Conservation (phyloP, 352 stramenopile species). For the Pythium brassicae region DNA sequence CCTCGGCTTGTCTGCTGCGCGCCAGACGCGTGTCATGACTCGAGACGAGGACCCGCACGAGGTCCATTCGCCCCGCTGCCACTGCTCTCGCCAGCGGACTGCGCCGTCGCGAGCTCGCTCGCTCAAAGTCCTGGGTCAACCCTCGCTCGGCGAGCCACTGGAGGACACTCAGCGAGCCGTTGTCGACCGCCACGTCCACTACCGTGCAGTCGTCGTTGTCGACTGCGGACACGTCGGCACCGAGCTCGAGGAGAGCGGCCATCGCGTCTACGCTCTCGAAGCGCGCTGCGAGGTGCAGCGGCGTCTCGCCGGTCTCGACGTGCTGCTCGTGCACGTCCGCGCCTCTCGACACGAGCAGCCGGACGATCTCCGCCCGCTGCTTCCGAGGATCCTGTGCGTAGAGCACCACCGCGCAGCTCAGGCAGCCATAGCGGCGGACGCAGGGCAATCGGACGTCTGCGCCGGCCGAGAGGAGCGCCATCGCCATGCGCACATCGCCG, state of each 20-base stretch:
- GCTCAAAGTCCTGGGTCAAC: background rate
- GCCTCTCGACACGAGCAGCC: background rate
- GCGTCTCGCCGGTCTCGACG: background rate
- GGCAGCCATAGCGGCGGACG: slow-evolving; percentile 1
- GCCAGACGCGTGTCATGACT: background rate
- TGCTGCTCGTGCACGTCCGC: background rate
- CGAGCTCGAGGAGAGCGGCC: background rate
- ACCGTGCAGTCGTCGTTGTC: slow-evolving; percentile 1
- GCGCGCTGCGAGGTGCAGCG: background rate
- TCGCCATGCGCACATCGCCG: background rate
- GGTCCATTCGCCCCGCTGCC: background rate
- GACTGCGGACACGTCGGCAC: background rate
- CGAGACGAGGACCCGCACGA: background rate
- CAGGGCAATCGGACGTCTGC: slow-evolving; percentile 1
- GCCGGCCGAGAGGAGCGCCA: background rate
- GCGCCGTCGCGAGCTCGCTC: background rate
- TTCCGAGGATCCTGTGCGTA: background rate
- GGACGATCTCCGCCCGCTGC: background rate
- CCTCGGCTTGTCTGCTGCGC: background rate
- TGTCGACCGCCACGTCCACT: background rate
- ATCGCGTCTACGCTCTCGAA: slow-evolving; percentile 1
- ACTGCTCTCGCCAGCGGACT: background rate
- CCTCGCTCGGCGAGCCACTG: slow-evolving; percentile 1
- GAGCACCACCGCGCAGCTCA: slow-evolving; percentile 2
- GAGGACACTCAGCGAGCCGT: background rate